Percentiles rank a stretch among this genome's conserved stretches.
Evolutionary conservation across 306 rosid genomes (phyloP).

Genomic region (Chamaecrista fasciculata): DNA sequence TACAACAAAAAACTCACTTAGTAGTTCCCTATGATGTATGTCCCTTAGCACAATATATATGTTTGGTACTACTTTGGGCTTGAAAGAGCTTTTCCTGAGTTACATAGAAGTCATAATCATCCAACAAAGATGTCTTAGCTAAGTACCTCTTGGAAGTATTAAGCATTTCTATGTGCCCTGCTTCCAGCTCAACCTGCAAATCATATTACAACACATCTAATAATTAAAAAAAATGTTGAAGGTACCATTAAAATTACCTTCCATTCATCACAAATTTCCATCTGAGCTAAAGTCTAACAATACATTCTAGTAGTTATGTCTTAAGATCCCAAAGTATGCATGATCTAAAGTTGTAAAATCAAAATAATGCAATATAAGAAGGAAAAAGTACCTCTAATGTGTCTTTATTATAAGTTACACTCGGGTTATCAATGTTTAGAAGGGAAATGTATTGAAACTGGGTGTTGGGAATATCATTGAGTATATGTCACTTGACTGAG

Average conservation of each 20-base stretch:
- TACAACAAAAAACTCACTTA: conserved; percentile 35
- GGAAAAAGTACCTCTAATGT: conserved; percentile 76
- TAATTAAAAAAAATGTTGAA: conserved; percentile 5
- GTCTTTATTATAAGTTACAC: conserved; percentile 75
- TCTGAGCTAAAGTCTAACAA: background rate
- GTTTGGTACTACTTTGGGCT: conserved; percentile 34
- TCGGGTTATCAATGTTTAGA: conserved; percentile 57
- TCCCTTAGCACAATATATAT: conserved; percentile 40
- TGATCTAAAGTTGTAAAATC: background rate
- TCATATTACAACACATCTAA: background rate
- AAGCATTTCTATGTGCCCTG: conserved; percentile 78
- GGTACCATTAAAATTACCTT: background rate
- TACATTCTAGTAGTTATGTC: background rate
- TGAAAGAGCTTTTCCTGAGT: conserved; percentile 46
- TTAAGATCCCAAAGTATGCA: background rate
- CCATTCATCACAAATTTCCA: conserved; percentile 10
- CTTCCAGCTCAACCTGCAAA: conserved; percentile 66
- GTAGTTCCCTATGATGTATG: conserved; percentile 15
- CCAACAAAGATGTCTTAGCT: conserved; percentile 53
- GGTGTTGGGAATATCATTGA: conserved; percentile 73
- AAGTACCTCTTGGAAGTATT: conserved; percentile 59
- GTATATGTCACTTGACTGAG: conserved; percentile 76
- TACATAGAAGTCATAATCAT: conserved; percentile 74
- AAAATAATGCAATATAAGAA: background rate
- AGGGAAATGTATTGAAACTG: conserved; percentile 67